Conservation (phyloP, 179 eudicot genomes). For the Camellia oleifera region DNA sequence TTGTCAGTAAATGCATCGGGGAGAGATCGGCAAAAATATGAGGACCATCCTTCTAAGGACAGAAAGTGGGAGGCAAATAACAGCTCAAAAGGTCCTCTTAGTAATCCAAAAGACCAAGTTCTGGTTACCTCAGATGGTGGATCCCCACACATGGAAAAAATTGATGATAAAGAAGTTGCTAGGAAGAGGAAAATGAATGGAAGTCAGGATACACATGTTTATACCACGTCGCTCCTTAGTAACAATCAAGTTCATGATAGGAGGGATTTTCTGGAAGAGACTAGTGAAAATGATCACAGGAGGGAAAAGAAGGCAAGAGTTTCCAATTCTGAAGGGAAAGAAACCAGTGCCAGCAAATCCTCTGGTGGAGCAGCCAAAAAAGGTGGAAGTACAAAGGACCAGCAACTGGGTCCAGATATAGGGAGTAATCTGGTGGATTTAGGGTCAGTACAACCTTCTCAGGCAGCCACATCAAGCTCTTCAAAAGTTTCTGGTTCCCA, state of each 20-base stretch:
- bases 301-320: conserved; percentile 64
- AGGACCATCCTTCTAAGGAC: conserved; percentile 36
- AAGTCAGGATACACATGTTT: conserved; percentile 27
- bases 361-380: conserved; percentile 48
- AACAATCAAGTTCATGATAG: conserved; percentile 16
- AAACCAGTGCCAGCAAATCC: conserved; percentile 42
- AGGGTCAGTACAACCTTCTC: conserved; percentile 37
- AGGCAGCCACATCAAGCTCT: conserved; percentile 92
- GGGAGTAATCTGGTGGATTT: conserved; percentile 28
- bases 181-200: conserved; percentile 65
- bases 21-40: conserved; percentile 36
- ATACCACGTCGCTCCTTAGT: conserved; percentile 19
- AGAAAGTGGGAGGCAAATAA: conserved; percentile 32
- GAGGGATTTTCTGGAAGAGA: conserved; percentile 28
- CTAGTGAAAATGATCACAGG: conserved; percentile 42
- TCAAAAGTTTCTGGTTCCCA: conserved; percentile 86
- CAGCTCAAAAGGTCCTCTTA: conserved; percentile 18
- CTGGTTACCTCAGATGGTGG: conserved; percentile 35
- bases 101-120: conserved; percentile 29
- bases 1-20: conserved; percentile 32
- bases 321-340: conserved; percentile 62
- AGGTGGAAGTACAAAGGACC: conserved; percentile 33
- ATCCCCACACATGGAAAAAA: conserved; percentile 31
- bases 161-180: conserved; percentile 29
- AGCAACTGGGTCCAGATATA: conserved; percentile 25